These are phyloP conservation scores for Penicillium desertorum DNA, from an alignment of 495 filamentous ascomycete species.

Conservation along the genomic window DNA sequence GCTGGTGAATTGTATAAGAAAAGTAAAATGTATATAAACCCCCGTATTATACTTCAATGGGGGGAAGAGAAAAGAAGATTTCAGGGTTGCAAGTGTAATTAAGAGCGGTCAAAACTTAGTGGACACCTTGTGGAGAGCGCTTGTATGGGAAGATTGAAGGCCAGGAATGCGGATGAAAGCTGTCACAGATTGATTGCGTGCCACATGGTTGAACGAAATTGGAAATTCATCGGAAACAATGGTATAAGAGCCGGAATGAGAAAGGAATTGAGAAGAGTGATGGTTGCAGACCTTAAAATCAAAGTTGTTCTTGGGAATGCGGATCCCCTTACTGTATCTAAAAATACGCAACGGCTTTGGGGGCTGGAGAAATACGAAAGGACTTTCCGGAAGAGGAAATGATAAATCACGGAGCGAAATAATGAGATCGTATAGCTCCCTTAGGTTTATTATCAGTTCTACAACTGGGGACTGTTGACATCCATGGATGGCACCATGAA, in stretches of 20 bases:
- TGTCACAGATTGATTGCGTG: conserved; percentile 31
- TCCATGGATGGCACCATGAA: neutral
- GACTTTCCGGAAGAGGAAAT: neutral
- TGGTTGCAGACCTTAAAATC: conserved; percentile 21
- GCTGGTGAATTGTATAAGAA: conserved; percentile 19
- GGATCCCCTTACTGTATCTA: conserved; percentile 31
- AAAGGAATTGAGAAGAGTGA: conserved; percentile 16
- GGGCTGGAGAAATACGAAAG: conserved; percentile 16
- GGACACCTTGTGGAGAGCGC: conserved; percentile 24
- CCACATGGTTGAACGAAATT: conserved; percentile 30
- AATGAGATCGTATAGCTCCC: neutral
- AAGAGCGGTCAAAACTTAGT: conserved; percentile 33
- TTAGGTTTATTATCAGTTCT: neutral
- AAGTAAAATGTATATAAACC: conserved; percentile 16
- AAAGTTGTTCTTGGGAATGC: conserved; percentile 26
- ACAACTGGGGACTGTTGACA: neutral
- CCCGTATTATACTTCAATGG: conserved; percentile 11
- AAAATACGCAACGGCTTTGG: conserved; percentile 28
- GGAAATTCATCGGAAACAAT: conserved; percentile 26
- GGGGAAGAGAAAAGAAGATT: conserved; percentile 4
- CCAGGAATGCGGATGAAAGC: conserved; percentile 21
- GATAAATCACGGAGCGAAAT: neutral
- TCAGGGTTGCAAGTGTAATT: conserved; percentile 24
- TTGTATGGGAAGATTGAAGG: conserved; percentile 15
- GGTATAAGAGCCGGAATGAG: conserved; percentile 24